Conservation (phyloP, 192 early-diverging fungal species). For the Backusella parvicylindrica region DNA sequence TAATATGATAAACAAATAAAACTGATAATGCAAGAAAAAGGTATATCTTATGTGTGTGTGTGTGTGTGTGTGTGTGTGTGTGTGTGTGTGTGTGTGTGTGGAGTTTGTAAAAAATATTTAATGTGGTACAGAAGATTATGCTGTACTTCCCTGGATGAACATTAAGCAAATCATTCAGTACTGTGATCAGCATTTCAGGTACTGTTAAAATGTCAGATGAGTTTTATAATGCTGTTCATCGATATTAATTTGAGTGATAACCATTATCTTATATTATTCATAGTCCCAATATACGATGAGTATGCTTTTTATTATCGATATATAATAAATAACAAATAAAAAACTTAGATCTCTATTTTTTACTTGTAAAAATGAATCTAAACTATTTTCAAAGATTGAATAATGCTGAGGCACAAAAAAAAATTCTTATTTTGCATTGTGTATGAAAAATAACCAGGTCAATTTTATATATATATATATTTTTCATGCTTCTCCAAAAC, state of each 20-base stretch:
- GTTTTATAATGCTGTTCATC: neutral
- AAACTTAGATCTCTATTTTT: neutral
- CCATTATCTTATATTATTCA: neutral
- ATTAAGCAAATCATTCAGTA: neutral
- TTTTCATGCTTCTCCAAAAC: neutral
- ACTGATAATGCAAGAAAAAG: neutral
- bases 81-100: neutral
- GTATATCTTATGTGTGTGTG: neutral
- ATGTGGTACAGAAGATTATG: neutral
- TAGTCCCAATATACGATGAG: neutral
- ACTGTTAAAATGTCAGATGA: neutral
- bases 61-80: neutral
- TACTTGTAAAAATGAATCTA: neutral
- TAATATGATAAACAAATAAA: neutral
- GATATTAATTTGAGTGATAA: neutral
- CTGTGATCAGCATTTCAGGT: neutral
- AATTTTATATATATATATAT: neutral
- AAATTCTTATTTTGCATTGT: neutral
- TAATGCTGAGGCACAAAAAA: neutral
- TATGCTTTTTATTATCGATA: too few species aligned
- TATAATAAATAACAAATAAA: too few species aligned
- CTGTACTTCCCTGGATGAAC: neutral
- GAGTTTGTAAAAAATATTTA: neutral
- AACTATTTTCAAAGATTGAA: neutral
- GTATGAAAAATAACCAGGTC: neutral